Evolutionary conservation across 179 eudicot genomes (phyloP), one percentile per base, ranked within the genome.

Genomic region (Beta lomatogona): DNA sequence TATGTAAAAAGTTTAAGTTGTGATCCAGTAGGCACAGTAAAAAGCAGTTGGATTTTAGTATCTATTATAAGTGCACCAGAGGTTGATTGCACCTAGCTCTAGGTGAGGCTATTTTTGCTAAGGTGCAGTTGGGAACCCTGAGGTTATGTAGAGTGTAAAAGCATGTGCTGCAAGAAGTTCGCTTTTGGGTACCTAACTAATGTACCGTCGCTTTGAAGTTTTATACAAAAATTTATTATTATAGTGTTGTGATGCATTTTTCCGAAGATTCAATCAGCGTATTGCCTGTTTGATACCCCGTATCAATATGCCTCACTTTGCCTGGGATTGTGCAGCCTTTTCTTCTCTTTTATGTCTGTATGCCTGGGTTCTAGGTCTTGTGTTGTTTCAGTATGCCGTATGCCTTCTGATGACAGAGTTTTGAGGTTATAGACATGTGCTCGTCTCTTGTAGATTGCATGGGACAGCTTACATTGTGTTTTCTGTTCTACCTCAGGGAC

Each of bases 401-500:
- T 53, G 16, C 14, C 65, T 15, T 25, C 22, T 15, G 31, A 25
- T 22, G 25, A 12, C 41, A 54, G 28, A 36, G 36, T 4, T 57
- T n/a, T 59, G n/a, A 3, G 44, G 8, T 5, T 18, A 41, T 22
- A 41, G 59, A 79, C 70, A 15, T 60, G 22, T 81, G 31, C 55
- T 41, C 22, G 46, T 77, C 61, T 54, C 18, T 57, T 55, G 4
- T 75, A 18, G 13, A 21, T 48, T 66, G 69, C 53, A 55, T 77
- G 79, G 21, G 48, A 64, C 7, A 55, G 46, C 73, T 68, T 10
- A 22, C 19, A 12, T 48, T 0, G 68, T 9, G 28, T 19, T 60
- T 69, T 53, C 8, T 57, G 18, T 52, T 15, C 28, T 60, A 44
- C 83, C 72, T 72, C 89, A 93, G 98, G 98, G 96, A 58, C 91